These are phyloP conservation scores for Calonectria pseudoreteaudii DNA, from an alignment of 2,329 filamentous ascomycete genomes.

Conservation along the genomic window DNA sequence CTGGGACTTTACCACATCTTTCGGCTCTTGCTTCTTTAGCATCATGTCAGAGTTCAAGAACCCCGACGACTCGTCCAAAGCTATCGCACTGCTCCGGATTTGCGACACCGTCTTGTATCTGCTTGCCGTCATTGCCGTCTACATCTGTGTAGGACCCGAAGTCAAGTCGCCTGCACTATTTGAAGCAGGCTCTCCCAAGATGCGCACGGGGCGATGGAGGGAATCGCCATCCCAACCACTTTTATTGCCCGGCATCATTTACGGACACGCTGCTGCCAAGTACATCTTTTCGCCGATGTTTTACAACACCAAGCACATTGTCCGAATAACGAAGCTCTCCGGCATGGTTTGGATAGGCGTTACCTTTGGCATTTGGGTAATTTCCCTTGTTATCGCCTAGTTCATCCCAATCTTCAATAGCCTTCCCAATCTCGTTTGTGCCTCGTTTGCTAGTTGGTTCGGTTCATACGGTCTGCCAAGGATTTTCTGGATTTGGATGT, in stretches of 20 bases:
- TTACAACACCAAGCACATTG: constrained; percentile 67
- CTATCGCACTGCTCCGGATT: constrained; percentile 66
- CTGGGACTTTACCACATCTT: background rate
- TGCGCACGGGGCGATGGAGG: constrained; percentile 76
- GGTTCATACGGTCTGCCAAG: constrained; percentile 64
- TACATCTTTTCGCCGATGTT: constrained; percentile 75
- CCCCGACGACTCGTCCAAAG: constrained; percentile 57
- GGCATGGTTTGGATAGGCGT: constrained; percentile 70
- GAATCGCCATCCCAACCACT: constrained; percentile 76
- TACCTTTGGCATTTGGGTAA: constrained; percentile 64
- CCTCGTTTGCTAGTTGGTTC: constrained; percentile 77
- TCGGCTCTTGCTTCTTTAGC: constrained; percentile 72
- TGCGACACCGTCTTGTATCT: constrained; percentile 73
- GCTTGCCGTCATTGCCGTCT: constrained; percentile 74
- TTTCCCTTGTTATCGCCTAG: constrained; percentile 76
- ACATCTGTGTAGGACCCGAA: constrained; percentile 71
- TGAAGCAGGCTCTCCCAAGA: constrained; percentile 61
- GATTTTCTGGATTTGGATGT: constrained; percentile 61
- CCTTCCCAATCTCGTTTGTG: constrained; percentile 71
- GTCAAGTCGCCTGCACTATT: constrained; percentile 76
- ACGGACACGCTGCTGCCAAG: constrained; percentile 74
- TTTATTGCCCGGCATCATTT: constrained; percentile 78
- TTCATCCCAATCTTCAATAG: constrained; percentile 77
- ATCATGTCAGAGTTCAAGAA: constrained; percentile 74
- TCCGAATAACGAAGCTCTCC: constrained; percentile 61